phyloP scores from a whole-genome alignment of 1,284 basidiomycete genomes.

The Cryptococcus sp. region DNA sequence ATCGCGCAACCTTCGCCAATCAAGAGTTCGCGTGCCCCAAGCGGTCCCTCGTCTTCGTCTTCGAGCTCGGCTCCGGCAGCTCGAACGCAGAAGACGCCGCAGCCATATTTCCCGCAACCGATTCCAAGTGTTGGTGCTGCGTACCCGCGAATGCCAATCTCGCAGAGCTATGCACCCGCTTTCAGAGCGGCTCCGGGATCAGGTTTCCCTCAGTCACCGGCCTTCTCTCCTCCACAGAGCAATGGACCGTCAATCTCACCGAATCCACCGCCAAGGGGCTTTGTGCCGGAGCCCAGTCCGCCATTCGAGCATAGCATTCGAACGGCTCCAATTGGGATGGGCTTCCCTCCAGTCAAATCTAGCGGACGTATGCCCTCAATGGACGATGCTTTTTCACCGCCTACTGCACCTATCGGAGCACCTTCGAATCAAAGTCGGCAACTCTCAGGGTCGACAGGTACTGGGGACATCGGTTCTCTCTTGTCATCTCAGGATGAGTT shows the following conservation, averaged over 20 bases:
- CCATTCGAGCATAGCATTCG: slow-evolving; percentile 32
- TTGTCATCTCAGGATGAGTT: slow-evolving; percentile 16
- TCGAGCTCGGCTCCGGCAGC: slow-evolving; percentile 64
- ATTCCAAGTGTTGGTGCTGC: slow-evolving; percentile 21
- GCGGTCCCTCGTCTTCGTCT: slow-evolving; percentile 84
- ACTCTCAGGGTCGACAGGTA: slow-evolving; percentile 2
- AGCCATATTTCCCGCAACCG: slow-evolving; percentile 37
- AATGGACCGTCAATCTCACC: slow-evolving; percentile 40
- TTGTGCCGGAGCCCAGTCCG: slow-evolving; percentile 28
- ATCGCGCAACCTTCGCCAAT: slow-evolving; percentile 82
- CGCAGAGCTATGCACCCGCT: slow-evolving; percentile 27
- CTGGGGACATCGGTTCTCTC: slow-evolving; percentile 18
- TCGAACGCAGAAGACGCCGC: slow-evolving; percentile 40
- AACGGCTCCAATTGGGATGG: slow-evolving; percentile 43
- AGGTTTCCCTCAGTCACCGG: slow-evolving; percentile 27
- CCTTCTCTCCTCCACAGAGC: slow-evolving; percentile 31
- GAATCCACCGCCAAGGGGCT: slow-evolving; percentile 27
- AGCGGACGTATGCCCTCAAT: slow-evolving; percentile 27
- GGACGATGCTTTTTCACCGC: slow-evolving; percentile 42
- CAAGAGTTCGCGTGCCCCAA: slow-evolving; percentile 47
- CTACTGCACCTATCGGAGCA: slow-evolving; percentile 36
- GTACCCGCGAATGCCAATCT: slow-evolving; percentile 26
- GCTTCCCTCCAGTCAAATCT: slow-evolving; percentile 36
- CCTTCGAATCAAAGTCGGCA: slow-evolving; percentile 13
- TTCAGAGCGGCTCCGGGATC: slow-evolving; percentile 19